Conservation (phyloP, 768 basidiomycete genomes). For the Gloeopeniophorella convolvens region DNA sequence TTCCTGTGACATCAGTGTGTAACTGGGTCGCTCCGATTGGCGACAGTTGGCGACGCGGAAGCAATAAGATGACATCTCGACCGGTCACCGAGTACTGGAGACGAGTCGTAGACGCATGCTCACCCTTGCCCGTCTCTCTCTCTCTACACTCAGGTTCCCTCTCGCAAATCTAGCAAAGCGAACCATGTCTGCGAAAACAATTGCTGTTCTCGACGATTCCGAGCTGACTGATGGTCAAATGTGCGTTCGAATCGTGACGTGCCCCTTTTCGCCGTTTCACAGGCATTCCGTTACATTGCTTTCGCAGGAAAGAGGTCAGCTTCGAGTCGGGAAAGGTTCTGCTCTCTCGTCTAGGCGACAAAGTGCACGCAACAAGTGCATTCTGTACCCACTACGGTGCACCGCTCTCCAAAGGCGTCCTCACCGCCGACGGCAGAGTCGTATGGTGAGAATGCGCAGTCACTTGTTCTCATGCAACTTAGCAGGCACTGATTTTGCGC, state of each 20-base stretch:
- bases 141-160: not conserved
- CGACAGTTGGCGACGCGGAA: not conserved
- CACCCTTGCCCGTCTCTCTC: not conserved
- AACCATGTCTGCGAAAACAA: constrained; percentile 34
- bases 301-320: constrained; percentile 68
- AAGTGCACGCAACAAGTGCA: constrained; percentile 72
- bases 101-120: not conserved
- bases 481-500: not conserved
- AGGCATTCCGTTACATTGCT: too few relatives aligned
- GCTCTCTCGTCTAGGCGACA: constrained; percentile 66
- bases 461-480: not conserved
- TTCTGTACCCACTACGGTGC: constrained; percentile 93
- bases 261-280: not conserved
- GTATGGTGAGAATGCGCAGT: constrained; percentile 50
- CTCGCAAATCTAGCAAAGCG: not conserved
- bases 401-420: constrained; percentile 74
- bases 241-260: constrained; percentile 27
- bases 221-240: constrained; percentile 52
- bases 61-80: not conserved
- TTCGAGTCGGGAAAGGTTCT: constrained; percentile 78
- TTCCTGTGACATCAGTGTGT: not conserved
- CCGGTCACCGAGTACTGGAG: too few relatives aligned
- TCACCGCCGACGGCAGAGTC: constrained; percentile 71
- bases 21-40: not conserved
- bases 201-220: constrained; percentile 42